These are phyloP conservation scores for Boletus fagicola DNA, from an alignment of 768 basidiomycete species.

Conservation along the genomic window DNA sequence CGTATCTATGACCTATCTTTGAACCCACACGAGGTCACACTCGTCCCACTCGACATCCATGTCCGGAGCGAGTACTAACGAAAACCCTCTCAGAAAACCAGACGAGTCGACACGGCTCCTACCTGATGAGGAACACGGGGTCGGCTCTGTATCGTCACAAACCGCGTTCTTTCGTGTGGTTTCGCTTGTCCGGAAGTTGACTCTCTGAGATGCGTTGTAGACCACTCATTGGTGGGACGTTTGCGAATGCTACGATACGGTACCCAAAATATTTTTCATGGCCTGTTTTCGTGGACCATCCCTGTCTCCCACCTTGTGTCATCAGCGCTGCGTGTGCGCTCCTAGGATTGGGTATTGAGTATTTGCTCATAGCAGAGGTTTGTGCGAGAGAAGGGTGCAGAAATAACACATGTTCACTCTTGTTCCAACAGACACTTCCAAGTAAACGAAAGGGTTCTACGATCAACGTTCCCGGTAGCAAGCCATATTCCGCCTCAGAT, in stretches of 20 bases:
- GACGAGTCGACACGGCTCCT: conserved; percentile 4
- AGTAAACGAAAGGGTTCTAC: background rate
- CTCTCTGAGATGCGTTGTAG: background rate
- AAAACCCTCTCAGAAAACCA: background rate
- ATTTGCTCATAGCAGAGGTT: conserved; percentile 7
- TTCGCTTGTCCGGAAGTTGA: background rate
- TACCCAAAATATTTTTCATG: conserved; percentile 9
- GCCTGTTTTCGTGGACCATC: conserved; percentile 8
- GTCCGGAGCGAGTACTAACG: background rate
- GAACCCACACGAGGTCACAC: too few relatives aligned
- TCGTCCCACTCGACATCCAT: background rate
- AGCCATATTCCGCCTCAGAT: background rate
- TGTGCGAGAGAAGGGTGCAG: background rate
- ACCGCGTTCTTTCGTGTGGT: background rate
- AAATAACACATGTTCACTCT: background rate
- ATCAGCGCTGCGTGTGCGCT: conserved; percentile 1
- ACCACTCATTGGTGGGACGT: conserved; percentile 7
- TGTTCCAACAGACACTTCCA: conserved; percentile 3
- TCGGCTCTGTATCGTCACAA: background rate
- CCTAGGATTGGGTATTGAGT: background rate
- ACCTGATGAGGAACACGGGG: background rate
- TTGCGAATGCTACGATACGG: conserved; percentile 9
- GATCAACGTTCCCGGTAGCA: background rate
- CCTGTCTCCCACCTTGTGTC: conserved; percentile 8
- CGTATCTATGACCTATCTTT: background rate